A percentile compares a stretch with the other conserved stretches of the same genome.
Conservation (phyloP, 2,329 filamentous ascomycete genomes). For the Penicillium brasilianum region DNA sequence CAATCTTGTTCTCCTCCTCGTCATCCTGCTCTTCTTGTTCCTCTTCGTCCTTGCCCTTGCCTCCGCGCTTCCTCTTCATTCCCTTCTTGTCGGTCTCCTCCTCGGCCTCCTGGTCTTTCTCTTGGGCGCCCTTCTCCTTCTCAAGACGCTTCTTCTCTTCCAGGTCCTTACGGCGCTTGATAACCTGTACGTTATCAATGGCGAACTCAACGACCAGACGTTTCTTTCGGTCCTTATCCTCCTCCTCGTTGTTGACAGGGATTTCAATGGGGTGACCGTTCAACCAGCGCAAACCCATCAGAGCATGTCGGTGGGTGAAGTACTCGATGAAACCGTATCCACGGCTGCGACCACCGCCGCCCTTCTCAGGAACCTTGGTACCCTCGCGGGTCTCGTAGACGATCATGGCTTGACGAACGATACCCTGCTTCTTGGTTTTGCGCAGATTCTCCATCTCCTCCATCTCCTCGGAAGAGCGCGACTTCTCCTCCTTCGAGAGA, state of each 20-base stretch:
- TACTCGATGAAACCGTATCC: slow-evolving; percentile 99
- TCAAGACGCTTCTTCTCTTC: slow-evolving; percentile 36
- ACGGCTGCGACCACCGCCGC: slow-evolving; percentile 79
- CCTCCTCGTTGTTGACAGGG: slow-evolving; percentile 38
- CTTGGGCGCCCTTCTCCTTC: slow-evolving; percentile 19
- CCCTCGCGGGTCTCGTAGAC: slow-evolving; percentile 89
- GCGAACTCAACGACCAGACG: slow-evolving; percentile 94
- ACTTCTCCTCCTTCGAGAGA: slow-evolving; percentile 86
- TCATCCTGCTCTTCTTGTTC: slow-evolving; percentile 40
- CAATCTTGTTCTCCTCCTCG: slow-evolving; percentile 59
- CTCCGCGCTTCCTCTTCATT: slow-evolving; percentile 40
- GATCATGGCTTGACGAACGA: slow-evolving; percentile 92
- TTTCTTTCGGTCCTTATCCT: slow-evolving; percentile 74
- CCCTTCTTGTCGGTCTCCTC: slow-evolving; percentile 33
- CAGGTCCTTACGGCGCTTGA: slow-evolving; percentile 68
- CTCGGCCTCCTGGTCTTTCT: slow-evolving; percentile 38
- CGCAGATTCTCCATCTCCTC: slow-evolving; percentile 78
- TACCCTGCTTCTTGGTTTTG: slow-evolving; percentile 79
- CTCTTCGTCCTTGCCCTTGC: slow-evolving; percentile 27
- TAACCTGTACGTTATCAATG: slow-evolving; percentile 96
- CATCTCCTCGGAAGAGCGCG: slow-evolving; percentile 79
- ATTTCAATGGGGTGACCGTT: slow-evolving; percentile 72
- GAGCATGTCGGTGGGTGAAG: slow-evolving; percentile 85
- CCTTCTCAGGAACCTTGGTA: slow-evolving; percentile 77
- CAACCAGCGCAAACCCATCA: slow-evolving; percentile 93